Conservation (phyloP, 1,284 basidiomycete genomes). For the Boletus sp. region DNA sequence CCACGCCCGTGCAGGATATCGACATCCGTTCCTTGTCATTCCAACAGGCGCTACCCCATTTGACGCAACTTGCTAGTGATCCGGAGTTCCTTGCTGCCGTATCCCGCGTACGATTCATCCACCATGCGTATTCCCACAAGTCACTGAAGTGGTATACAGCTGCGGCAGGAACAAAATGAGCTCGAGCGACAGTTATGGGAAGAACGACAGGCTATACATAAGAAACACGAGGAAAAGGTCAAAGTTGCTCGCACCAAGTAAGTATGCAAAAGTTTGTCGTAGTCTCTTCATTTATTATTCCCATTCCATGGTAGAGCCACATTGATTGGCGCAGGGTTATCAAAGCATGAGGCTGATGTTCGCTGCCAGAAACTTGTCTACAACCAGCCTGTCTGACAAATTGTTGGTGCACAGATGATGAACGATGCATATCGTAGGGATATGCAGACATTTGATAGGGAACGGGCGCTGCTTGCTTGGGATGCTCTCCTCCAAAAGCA, state of each 20-base stretch:
- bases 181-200: constrained; percentile 63
- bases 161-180: constrained; percentile 63
- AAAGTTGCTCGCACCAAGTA: constrained; percentile 63
- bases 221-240: constrained; percentile 65
- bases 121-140: not conserved
- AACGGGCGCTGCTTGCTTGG: constrained; percentile 67
- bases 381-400: constrained; percentile 11
- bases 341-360: constrained; percentile 68
- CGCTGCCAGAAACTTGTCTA: constrained; percentile 25
- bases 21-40: constrained; percentile 47
- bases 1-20: constrained; percentile 30
- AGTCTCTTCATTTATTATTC: constrained; percentile 7
- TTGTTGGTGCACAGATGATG: constrained; percentile 46
- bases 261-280: constrained; percentile 21
- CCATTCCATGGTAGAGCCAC: constrained; percentile 36
- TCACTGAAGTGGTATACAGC: constrained; percentile 22
- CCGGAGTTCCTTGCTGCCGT: constrained; percentile 45
- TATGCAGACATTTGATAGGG: constrained; percentile 58
- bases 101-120: constrained; percentile 41
- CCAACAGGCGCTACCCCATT: constrained; percentile 58
- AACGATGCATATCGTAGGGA: constrained; percentile 59
- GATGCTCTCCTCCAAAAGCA: constrained; percentile 67
- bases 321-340: constrained; percentile 59
- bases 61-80: constrained; percentile 53
- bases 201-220: constrained; percentile 55